phyloP scores from a whole-genome alignment of 768 basidiomycete species.

The Suillus americanus region DNA sequence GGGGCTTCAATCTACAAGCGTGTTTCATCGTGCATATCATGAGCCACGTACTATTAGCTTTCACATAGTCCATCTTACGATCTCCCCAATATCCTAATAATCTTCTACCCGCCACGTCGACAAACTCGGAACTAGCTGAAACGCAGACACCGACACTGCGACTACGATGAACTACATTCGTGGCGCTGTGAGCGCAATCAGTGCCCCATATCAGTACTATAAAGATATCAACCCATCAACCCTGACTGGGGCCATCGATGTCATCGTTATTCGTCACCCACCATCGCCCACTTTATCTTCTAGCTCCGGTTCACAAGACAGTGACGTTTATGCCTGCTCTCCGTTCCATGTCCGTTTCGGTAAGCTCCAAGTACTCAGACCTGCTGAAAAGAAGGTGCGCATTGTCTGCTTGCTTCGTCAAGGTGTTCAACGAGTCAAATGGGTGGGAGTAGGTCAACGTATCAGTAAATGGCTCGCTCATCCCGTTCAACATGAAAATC shows the following conservation, averaged over 20 bases:
- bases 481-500: conserved; percentile 97
- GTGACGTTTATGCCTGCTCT: conserved; percentile 74
- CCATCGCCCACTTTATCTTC: neutral
- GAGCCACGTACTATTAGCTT: neutral
- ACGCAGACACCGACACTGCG: neutral
- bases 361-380: conserved; percentile 92
- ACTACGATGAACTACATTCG: conserved; percentile 80
- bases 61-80: neutral
- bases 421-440: neutral
- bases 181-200: conserved; percentile 81
- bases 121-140: neutral
- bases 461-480: conserved; percentile 78
- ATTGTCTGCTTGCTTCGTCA: conserved; percentile 2
- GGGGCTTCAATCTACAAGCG: neutral
- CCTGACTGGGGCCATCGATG: conserved; percentile 97
- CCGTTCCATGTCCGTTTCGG: conserved; percentile 98
- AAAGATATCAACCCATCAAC: conserved; percentile 95
- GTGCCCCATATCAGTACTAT: conserved; percentile 88
- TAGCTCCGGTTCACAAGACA: conserved; percentile 40
- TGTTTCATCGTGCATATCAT: conserved; percentile 2
- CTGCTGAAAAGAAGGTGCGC: conserved; percentile 87
- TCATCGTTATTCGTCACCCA: conserved; percentile 87
- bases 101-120: neutral
- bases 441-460: conserved; percentile 71
- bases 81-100: neutral